Percentiles rank a stretch among this genome's conserved stretches.
These are phyloP conservation scores for Schwanniomyces yamadae DNA, from an alignment of 805 yeast species.

Conservation along the genomic window DNA sequence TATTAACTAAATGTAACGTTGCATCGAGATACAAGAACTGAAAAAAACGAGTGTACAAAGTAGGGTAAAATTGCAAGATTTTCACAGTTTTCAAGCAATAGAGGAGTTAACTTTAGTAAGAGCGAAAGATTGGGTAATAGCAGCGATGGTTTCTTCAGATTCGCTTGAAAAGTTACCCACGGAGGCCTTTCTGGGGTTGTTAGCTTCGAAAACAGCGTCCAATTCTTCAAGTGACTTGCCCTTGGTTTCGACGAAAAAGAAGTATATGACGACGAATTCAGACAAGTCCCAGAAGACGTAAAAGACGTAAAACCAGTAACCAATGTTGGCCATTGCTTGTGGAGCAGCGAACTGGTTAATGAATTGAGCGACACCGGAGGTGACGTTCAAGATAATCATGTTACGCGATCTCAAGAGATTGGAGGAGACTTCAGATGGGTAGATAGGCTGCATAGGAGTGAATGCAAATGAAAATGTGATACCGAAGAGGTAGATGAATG, in stretches of 20 bases:
- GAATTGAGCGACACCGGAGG: constrained; percentile 16
- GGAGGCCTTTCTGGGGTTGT: constrained; percentile 8
- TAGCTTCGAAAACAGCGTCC: background rate
- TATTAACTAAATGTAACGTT: too few species aligned
- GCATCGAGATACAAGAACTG: too few species aligned
- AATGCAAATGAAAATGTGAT: constrained; percentile 10
- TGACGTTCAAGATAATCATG: constrained; percentile 16
- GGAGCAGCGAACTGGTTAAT: constrained; percentile 10
- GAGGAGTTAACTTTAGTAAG: too few species aligned
- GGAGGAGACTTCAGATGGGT: constrained; percentile 15
- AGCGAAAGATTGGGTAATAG: too few species aligned
- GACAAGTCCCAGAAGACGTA: constrained; percentile 13
- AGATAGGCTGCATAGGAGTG: constrained; percentile 29
- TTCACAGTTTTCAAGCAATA: too few species aligned
- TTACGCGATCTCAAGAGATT: constrained; percentile 6
- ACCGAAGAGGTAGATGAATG: constrained; percentile 17
- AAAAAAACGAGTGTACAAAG: too few species aligned
- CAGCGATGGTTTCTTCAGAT: constrained; percentile 1
- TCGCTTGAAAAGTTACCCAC: constrained; percentile 7
- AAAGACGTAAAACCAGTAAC: constrained; percentile 23
- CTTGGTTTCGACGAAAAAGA: constrained; percentile 7
- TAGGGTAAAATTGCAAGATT: too few species aligned
- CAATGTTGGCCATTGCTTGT: constrained; percentile 19
- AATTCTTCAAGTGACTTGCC: constrained; percentile 7
- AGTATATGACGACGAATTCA: constrained; percentile 3